phyloP scores from a whole-genome alignment of 192 early-diverging fungal species.

The Podila epigama region DNA sequence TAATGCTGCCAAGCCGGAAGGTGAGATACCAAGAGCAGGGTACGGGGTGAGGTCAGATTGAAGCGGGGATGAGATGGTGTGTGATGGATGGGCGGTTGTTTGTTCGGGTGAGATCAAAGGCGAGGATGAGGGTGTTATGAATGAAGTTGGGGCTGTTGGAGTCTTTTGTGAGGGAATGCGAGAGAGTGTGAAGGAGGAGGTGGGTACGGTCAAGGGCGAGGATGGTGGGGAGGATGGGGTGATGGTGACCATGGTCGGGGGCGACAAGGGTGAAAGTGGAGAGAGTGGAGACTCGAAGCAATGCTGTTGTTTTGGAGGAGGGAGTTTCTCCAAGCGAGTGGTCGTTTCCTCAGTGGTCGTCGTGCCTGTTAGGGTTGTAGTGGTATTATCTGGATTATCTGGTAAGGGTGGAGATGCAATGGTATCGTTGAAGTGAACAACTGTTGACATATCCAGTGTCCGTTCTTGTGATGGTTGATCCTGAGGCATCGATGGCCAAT shows the following conservation, averaged over 20 bases:
- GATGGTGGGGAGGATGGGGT: slow-evolving; percentile 11
- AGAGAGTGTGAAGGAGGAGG: slow-evolving; percentile 12
- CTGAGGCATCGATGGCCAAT: too few relatives aligned
- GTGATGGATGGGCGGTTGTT: too few relatives aligned
- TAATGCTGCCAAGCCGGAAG: slow-evolving; percentile 18
- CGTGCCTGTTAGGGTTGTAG: too few relatives aligned
- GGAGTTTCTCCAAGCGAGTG: background rate
- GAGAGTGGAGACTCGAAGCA: background rate
- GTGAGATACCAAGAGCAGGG: slow-evolving; percentile 20
- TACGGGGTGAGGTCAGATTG: slow-evolving; percentile 33
- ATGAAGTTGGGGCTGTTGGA: slow-evolving; percentile 11
- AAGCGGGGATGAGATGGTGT: slow-evolving; percentile 21
- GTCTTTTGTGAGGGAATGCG: slow-evolving; percentile 4
- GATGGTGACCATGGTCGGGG: slow-evolving; percentile 5
- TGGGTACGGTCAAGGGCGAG: slow-evolving; percentile 6
- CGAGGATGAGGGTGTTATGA: slow-evolving; percentile 33
- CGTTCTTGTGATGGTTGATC: too few relatives aligned
- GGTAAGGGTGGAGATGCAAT: too few relatives aligned
- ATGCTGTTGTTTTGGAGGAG: background rate
- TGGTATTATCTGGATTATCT: too few relatives aligned
- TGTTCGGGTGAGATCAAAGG: slow-evolving; percentile 16
- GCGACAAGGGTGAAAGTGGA: background rate
- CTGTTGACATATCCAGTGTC: too few relatives aligned
- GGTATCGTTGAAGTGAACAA: too few relatives aligned
- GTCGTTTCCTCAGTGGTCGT: too few relatives aligned